phyloP scores from a whole-genome alignment of 2,329 filamentous ascomycete genomes.

The Colletotrichum sidae region DNA sequence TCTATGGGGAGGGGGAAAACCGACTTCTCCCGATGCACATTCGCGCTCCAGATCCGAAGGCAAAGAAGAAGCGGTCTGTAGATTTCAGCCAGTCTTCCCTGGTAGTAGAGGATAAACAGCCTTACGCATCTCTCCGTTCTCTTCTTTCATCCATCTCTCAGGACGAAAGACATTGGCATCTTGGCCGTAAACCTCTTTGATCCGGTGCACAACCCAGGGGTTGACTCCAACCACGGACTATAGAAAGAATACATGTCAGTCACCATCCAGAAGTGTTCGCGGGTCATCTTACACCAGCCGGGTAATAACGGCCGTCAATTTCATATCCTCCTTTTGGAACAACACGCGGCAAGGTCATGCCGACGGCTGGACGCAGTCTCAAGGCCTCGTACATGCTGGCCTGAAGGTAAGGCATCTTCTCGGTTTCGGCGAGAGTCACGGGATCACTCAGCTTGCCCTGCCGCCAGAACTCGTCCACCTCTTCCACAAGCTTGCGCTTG shows the following conservation, averaged over 20 bases:
- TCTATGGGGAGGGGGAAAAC: background rate
- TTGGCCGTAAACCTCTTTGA: constrained; percentile 10
- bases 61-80: constrained; percentile 25
- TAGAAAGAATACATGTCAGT: no score
- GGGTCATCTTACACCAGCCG: constrained; percentile 38
- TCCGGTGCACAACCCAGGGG: constrained; percentile 43
- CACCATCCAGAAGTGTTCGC: no score
- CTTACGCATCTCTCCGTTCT: constrained; percentile 25
- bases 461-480: constrained; percentile 16
- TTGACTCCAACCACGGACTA: constrained; percentile 41
- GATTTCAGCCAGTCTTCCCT: background rate
- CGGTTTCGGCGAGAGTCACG: constrained; percentile 10
- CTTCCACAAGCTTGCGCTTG: constrained; percentile 5
- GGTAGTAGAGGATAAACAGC: rapidly evolving
- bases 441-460: constrained; percentile 10
- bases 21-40: constrained; percentile 13
- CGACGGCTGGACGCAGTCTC: constrained; percentile 21
- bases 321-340: constrained; percentile 21
- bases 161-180: constrained; percentile 29
- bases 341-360: constrained; percentile 29
- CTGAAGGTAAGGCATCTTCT: constrained; percentile 28
- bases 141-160: constrained; percentile 27
- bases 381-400: constrained; percentile 27
- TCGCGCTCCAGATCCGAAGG: constrained; percentile 16
- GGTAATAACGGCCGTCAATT: constrained; percentile 40